phyloP scores from a whole-genome alignment of 176 grass and related monocot species.

The Tillandsia fasciculata region DNA sequence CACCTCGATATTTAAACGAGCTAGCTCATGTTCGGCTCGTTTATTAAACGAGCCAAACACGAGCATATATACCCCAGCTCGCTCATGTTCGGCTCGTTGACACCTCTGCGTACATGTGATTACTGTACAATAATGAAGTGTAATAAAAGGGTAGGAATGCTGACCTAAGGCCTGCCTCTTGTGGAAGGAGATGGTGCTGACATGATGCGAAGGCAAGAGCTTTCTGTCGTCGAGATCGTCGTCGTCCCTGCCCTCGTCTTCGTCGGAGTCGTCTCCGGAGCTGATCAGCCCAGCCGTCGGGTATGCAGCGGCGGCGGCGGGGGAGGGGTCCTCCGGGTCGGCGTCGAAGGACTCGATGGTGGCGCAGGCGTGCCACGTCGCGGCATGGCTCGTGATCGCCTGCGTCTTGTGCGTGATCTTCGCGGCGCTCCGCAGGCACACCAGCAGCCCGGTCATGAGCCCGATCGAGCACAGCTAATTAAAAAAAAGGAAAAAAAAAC shows the following conservation, averaged over 20 bases:
- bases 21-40: too few relatives aligned
- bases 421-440: conserved; percentile 75
- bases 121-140: too few relatives aligned
- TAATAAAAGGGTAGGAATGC: too few relatives aligned
- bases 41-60: too few relatives aligned
- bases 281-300: too few relatives aligned
- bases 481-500: too few relatives aligned
- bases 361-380: conserved; percentile 69
- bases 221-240: conserved; percentile 38
- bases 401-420: conserved; percentile 97
- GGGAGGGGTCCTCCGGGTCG: background rate
- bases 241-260: conserved; percentile 8
- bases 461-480: conserved; percentile 62
- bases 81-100: too few relatives aligned
- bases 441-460: conserved; percentile 56
- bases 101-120: too few relatives aligned
- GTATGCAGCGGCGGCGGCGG: background rate
- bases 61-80: too few relatives aligned
- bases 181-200: conserved; percentile 58
- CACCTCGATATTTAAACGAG: too few relatives aligned
- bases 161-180: conserved; percentile 84
- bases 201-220: conserved; percentile 19
- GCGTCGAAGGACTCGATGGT: conserved; percentile 52
- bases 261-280: background rate
- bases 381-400: conserved; percentile 69